Conservation (phyloP, 176 grass and related monocot genomes). For the Urochloa ruziziensis region DNA sequence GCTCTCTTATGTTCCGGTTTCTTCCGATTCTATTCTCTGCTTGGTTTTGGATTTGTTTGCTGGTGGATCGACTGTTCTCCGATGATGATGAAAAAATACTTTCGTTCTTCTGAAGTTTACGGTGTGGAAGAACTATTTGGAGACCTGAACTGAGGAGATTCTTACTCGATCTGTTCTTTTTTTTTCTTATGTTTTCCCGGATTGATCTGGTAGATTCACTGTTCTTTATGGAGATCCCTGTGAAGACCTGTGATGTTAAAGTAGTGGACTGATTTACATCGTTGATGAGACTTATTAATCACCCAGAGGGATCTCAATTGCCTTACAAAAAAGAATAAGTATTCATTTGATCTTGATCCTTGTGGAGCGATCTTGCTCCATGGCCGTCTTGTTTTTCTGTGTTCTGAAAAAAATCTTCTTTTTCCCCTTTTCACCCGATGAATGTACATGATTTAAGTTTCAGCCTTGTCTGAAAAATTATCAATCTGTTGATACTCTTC, state of each 20-base stretch:
- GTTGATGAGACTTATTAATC: conserved; percentile 36
- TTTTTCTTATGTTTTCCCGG: fast-evolving
- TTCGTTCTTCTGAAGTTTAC: conserved; percentile 55
- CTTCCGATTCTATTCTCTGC: neutral
- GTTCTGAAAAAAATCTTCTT: neutral
- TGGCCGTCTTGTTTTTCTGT: neutral
- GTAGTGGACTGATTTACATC: conserved; percentile 50
- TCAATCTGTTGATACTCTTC: conserved; percentile 29
- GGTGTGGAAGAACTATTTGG: conserved; percentile 49
- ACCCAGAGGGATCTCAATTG: conserved; percentile 33
- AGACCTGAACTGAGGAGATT: conserved; percentile 52
- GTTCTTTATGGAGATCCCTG: neutral
- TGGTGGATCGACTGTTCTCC: neutral
- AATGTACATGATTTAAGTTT: conserved; percentile 40
- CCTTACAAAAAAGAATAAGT: too few species aligned
- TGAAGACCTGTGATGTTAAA: conserved; percentile 55
- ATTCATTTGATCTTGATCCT: too few species aligned
- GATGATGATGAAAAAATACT: conserved; percentile 47
- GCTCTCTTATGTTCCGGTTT: neutral
- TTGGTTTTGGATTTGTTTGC: neutral
- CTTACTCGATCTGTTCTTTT: neutral
- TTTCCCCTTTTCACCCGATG: neutral
- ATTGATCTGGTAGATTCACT: neutral
- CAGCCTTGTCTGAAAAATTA: conserved; percentile 52
- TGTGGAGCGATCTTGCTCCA: too few species aligned